A percentile compares a stretch with the other conserved stretches of the same genome.
Conservation (phyloP, 768 basidiomycete species). For the Pleurotus citrinopileatus region DNA sequence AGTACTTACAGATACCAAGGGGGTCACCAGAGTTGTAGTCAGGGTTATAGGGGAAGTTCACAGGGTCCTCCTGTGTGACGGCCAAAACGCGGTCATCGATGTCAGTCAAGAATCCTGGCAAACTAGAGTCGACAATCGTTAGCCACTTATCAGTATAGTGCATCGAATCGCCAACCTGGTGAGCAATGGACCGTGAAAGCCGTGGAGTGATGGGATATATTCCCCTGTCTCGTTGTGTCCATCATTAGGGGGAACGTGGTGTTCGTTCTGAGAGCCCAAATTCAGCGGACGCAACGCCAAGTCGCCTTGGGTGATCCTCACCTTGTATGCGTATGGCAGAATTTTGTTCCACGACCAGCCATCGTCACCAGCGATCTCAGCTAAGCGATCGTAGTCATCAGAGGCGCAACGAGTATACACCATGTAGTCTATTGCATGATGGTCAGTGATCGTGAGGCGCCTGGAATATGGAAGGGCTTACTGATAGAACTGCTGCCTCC, state of each 20-base stretch:
- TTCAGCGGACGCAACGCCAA: neutral
- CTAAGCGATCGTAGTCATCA: conserved; percentile 35
- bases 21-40: conserved; percentile 33
- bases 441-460: neutral
- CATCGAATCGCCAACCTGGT: conserved; percentile 20
- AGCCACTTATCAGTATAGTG: conserved; percentile 18
- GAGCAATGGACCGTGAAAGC: conserved; percentile 27
- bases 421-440: conserved; percentile 21
- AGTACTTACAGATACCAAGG: conserved; percentile 26
- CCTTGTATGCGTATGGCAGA: conserved; percentile 26
- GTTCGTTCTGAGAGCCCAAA: conserved; percentile 31
- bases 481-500: conserved; percentile 31
- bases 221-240: conserved; percentile 33
- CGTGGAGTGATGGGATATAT: conserved; percentile 34
- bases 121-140: conserved; percentile 23
- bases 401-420: conserved; percentile 26
- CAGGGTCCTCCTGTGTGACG: conserved; percentile 31
- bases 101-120: conserved; percentile 25
- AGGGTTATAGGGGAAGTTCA: conserved; percentile 29
- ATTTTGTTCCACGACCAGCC: conserved; percentile 39
- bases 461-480: conserved; percentile 11
- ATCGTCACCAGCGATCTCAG: conserved; percentile 27
- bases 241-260: conserved; percentile 32
- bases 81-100: conserved; percentile 31
- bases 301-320: neutral